Conservation (phyloP, 2,329 filamentous ascomycete species). For the Albophoma yamanashiensis region DNA sequence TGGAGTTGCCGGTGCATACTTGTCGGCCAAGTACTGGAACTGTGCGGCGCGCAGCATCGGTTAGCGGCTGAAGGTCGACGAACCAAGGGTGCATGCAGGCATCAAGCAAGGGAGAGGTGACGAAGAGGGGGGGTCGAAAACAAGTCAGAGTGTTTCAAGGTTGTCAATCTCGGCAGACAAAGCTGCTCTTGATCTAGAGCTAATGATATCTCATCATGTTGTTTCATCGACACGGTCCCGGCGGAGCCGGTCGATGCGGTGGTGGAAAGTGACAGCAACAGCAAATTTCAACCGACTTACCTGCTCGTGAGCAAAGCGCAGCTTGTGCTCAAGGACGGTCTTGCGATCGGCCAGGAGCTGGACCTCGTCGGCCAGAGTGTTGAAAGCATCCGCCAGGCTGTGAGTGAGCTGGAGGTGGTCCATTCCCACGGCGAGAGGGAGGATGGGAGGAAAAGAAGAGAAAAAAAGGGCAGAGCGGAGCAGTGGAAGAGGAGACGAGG, state of each 20-base stretch:
- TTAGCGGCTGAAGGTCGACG: conserved; percentile 4
- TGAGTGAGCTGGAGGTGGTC: conserved; percentile 33
- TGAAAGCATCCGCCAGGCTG: conserved; percentile 54
- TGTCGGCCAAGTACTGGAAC: conserved; percentile 57
- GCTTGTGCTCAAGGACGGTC: conserved; percentile 55
- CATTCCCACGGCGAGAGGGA: conserved; percentile 17
- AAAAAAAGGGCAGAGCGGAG: conserved; percentile 8
- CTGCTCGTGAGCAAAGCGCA: conserved; percentile 56
- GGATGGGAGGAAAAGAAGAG: conserved; percentile 2
- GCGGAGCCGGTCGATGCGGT: not conserved
- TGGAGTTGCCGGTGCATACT: conserved; percentile 53
- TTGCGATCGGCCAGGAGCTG: conserved; percentile 53
- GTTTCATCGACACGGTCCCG: conserved; percentile 6
- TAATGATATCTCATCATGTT: conserved; percentile 43
- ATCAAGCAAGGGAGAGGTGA: conserved; percentile 3
- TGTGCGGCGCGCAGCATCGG: conserved; percentile 20
- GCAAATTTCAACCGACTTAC: conserved; percentile 28
- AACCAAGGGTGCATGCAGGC: not conserved
- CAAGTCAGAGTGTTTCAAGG: conserved; percentile 16
- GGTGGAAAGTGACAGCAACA: not conserved
- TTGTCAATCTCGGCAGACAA: conserved; percentile 48
- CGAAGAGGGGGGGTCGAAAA: conserved; percentile 7
- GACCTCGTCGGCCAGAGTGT: conserved; percentile 53
- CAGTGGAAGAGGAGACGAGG: conserved; percentile 3
- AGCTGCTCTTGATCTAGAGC: conserved; percentile 77